Evolutionary conservation across 371 early-diverging fungal genomes (phyloP).

Genomic region (Mucor racemosus): DNA sequence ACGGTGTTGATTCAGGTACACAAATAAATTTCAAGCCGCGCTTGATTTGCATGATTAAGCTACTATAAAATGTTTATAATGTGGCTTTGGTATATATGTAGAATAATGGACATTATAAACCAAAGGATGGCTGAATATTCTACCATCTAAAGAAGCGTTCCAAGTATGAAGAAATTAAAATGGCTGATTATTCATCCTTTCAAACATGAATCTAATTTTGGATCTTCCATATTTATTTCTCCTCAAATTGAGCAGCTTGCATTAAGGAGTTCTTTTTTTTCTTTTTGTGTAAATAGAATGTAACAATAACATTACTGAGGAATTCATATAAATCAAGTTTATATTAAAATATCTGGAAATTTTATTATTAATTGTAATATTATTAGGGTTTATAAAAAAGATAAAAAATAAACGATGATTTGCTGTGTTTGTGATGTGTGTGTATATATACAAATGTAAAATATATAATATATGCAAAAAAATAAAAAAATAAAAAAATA

Average conservation of each 20-base stretch:
- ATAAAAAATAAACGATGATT: background rate
- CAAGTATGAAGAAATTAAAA: background rate
- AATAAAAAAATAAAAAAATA: too few species aligned
- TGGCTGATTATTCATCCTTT: background rate
- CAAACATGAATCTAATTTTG: background rate
- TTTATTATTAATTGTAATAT: background rate
- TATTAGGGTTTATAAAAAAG: background rate
- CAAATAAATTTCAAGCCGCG: background rate
- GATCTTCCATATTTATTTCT: background rate
- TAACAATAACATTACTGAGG: slow-evolving; percentile 1
- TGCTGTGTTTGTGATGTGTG: background rate
- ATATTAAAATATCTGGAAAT: background rate
- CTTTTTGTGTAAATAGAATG: background rate
- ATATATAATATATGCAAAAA: background rate
- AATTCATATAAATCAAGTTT: background rate
- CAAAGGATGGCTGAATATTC: background rate
- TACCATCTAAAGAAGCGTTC: background rate
- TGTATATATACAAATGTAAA: slow-evolving; percentile 1
- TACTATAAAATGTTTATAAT: background rate
- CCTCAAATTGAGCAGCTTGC: background rate
- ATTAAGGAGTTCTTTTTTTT: background rate
- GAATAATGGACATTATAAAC: too few species aligned
- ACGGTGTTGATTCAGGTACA: background rate
- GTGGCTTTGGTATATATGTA: background rate
- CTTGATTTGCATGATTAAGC: background rate